Conservation (phyloP, 129 eudicot genomes). For the Lactuca sativa region DNA sequence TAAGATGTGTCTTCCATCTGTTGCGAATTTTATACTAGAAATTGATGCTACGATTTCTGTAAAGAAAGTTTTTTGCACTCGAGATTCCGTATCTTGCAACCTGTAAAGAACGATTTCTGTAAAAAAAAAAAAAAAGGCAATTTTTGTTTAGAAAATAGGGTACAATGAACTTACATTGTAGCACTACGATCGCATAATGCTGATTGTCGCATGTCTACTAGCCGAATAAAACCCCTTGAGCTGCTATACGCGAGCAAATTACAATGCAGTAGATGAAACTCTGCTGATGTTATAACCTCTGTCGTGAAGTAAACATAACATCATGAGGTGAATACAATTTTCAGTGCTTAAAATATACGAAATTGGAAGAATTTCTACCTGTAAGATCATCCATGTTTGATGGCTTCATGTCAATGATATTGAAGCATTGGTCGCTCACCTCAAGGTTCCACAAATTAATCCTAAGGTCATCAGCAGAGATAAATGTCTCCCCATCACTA, state of each 20-base stretch:
- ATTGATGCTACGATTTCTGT: constrained; percentile 80
- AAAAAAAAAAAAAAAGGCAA: background rate
- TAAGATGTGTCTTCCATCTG: constrained; percentile 70
- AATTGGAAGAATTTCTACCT: constrained; percentile 41
- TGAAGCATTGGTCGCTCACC: constrained; percentile 77
- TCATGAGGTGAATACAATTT: background rate
- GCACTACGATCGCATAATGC: constrained; percentile 82
- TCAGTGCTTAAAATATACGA: constrained; percentile 14
- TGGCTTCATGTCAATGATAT: constrained; percentile 89
- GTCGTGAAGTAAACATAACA: constrained; percentile 10
- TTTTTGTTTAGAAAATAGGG: background rate
- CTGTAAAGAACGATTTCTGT: constrained; percentile 32
- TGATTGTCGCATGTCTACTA: constrained; percentile 87
- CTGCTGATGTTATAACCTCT: constrained; percentile 97
- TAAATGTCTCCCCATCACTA: constrained; percentile 90
- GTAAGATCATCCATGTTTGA: constrained; percentile 89
- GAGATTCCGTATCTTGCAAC: constrained; percentile 52
- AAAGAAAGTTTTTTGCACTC: constrained; percentile 71
- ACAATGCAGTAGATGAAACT: constrained; percentile 83
- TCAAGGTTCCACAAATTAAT: constrained; percentile 94
- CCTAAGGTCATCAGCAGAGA: constrained; percentile 82
- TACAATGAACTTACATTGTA: constrained; percentile 53
- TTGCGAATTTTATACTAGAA: constrained; percentile 70
- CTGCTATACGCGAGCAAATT: constrained; percentile 83
- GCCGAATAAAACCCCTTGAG: constrained; percentile 81